Percentiles rank a stretch among this genome's conserved stretches.
Evolutionary conservation across 1,284 basidiomycete genomes (phyloP).

Genomic region (Boletus sp.): DNA sequence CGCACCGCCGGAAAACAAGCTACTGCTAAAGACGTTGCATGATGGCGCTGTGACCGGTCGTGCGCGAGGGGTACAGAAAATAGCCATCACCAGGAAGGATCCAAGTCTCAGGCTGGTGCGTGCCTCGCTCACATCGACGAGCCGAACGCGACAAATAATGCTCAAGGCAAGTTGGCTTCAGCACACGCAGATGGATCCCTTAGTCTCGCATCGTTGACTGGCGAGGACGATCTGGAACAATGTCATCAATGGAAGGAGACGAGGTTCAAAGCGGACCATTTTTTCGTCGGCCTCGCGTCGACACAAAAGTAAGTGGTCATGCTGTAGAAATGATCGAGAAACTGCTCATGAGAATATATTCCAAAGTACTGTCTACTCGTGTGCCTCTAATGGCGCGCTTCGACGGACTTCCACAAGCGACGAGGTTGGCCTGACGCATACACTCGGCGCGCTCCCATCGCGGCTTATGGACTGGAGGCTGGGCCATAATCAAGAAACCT

Average conservation of each 20-base stretch:
- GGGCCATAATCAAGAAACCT: constrained; percentile 48
- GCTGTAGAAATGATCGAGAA: neutral
- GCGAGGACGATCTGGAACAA: constrained; percentile 38
- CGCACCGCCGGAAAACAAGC: constrained; percentile 25
- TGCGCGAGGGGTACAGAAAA: constrained; percentile 29
- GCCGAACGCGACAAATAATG: constrained; percentile 22
- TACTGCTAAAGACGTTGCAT: constrained; percentile 35
- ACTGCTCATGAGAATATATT: constrained; percentile 10
- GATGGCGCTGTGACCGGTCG: constrained; percentile 34
- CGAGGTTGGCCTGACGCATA: constrained; percentile 27
- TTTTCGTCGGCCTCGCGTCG: constrained; percentile 57
- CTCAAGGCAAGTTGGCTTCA: constrained; percentile 56
- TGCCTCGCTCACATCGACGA: constrained; percentile 8
- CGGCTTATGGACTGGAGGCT: constrained; percentile 66
- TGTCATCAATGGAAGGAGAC: constrained; percentile 59
- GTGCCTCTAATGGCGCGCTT: constrained; percentile 70
- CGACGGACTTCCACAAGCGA: constrained; percentile 41
- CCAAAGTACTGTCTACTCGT: constrained; percentile 47
- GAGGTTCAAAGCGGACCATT: constrained; percentile 47
- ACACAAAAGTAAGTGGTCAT: constrained; percentile 33
- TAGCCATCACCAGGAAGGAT: constrained; percentile 39
- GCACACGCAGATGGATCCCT: constrained; percentile 57
- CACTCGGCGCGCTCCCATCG: constrained; percentile 50
- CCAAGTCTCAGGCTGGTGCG: constrained; percentile 35
- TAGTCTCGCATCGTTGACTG: constrained; percentile 40